Base-by-base conservation (phyloP, 2,329 filamentous ascomycete genomes). In the Fusarium torulosum region DNA sequence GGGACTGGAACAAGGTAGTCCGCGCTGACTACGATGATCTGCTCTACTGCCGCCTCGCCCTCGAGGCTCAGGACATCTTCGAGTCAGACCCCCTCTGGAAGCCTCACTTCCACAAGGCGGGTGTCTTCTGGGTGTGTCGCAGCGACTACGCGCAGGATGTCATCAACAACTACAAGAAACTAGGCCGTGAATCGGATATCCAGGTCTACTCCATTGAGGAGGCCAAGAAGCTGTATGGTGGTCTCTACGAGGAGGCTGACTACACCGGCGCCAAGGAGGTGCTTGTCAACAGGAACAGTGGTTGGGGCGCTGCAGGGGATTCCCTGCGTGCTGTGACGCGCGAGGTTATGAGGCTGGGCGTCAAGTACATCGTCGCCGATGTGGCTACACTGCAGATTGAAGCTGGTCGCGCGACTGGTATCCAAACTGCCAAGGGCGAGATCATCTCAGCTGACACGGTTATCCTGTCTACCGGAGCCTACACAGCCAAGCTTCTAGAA, bases 21-120 rank as follows among this genome's bases (percentile, higher is more conserved):
- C 68, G 68, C 20, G 69, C 68, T 21, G 68, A 71, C 53, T 71
- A 71, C 53, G 69, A 86, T 55, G 87, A 90, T 69, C 78, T 86
- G 2, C 76, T 88, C 17, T 92, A 92, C 79, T 88, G 86, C 75
- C 77, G 83, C 49, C 81, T 92, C 20, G 90, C 86, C 0, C 82
- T 91, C 27, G 88, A 92, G 77, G 87, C 90, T 0, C 87, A 90
- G 71, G 84, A 88, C 51, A 77, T 86, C 1, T 92, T 89, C 82
- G 82, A 82, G 54, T 78, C 76, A 1, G 85, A 88, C 53, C 84
- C 87, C 1, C 79, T 89, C 4, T 87, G 86, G 79, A 78, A 81
- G 68, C 79, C 80, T 3, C 84, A 82, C 55, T 90, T 88, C 72
- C 85, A 90, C 72, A 82, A 86, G 71, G 86, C 83, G 0, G 88